Evolutionary conservation across 1,284 basidiomycete species (phyloP).

Genomic region (Pascua guehoae): DNA sequence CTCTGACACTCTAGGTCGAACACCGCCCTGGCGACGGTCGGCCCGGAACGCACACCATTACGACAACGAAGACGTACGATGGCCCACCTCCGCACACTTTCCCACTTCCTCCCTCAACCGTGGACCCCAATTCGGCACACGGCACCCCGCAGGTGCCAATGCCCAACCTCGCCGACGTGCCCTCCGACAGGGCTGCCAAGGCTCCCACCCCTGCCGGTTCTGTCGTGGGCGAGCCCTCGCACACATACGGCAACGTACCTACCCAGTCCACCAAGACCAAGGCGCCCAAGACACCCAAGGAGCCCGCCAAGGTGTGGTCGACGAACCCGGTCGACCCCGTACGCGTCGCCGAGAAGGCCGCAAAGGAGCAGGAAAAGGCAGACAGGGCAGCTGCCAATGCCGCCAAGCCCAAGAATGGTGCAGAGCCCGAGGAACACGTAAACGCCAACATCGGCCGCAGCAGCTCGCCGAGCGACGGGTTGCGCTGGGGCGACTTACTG

Average conservation of each 20-base stretch:
- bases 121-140: background rate
- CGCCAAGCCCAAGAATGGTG: too few species aligned
- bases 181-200: background rate
- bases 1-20: slow-evolving; percentile 6
- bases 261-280: background rate
- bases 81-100: background rate
- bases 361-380: too few species aligned
- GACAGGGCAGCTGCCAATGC: too few species aligned
- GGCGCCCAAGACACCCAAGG: background rate
- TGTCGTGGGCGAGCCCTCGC: background rate
- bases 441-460: too few species aligned
- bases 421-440: too few species aligned
- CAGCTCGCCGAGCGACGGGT: too few species aligned
- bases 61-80: background rate
- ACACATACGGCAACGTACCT: background rate
- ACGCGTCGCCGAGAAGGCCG: too few species aligned
- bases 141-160: background rate
- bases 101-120: background rate
- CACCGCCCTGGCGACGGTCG: background rate
- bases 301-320: slow-evolving; percentile 23
- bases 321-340: slow-evolving; percentile 23
- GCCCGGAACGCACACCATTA: background rate
- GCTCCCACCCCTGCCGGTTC: background rate
- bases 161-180: background rate
- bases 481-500: background rate